Percentiles rank a stretch among this genome's conserved stretches.
Evolutionary conservation across 2,329 filamentous ascomycete species (phyloP).

Genomic region (Lecanosticta acicola): DNA sequence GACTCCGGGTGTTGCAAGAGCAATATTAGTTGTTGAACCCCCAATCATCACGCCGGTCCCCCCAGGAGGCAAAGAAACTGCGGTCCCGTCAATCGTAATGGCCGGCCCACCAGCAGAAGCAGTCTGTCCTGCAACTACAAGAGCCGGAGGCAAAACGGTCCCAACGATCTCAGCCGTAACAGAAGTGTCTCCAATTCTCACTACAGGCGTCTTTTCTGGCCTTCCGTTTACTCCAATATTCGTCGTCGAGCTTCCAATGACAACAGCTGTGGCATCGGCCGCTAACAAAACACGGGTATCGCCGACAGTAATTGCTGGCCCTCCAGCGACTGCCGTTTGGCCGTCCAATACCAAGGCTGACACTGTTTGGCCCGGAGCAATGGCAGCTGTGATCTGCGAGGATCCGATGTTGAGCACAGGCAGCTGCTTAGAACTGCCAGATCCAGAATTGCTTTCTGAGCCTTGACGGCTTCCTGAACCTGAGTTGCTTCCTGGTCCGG

Average conservation of each 20-base stretch:
- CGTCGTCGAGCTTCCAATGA: constrained; percentile 31
- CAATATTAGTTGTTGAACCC: constrained; percentile 22
- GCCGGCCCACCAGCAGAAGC: constrained; percentile 23
- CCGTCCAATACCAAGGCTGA: constrained; percentile 26
- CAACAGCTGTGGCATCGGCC: constrained; percentile 34
- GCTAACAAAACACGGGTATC: constrained; percentile 31
- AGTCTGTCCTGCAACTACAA: constrained; percentile 27
- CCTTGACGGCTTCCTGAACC: too few species aligned
- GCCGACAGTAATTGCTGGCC: constrained; percentile 29
- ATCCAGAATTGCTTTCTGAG: neutral
- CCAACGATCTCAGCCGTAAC: constrained; percentile 19
- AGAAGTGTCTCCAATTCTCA: constrained; percentile 16
- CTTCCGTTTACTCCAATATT: constrained; percentile 2
- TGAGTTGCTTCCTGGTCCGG: too few species aligned
- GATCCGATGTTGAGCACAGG: constrained; percentile 14
- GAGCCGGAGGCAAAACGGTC: constrained; percentile 8
- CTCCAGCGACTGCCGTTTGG: constrained; percentile 26
- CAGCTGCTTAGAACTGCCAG: neutral
- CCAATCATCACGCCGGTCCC: constrained; percentile 34
- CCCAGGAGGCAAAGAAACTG: constrained; percentile 29
- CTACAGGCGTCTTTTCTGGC: neutral
- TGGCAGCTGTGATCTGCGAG: constrained; percentile 18
- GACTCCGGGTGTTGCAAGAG: neutral
- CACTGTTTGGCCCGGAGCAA: constrained; percentile 6
- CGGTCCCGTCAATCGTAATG: constrained; percentile 33